Conservation (phyloP, 75 land plant species). For the Sequoiadendron giganteum region DNA sequence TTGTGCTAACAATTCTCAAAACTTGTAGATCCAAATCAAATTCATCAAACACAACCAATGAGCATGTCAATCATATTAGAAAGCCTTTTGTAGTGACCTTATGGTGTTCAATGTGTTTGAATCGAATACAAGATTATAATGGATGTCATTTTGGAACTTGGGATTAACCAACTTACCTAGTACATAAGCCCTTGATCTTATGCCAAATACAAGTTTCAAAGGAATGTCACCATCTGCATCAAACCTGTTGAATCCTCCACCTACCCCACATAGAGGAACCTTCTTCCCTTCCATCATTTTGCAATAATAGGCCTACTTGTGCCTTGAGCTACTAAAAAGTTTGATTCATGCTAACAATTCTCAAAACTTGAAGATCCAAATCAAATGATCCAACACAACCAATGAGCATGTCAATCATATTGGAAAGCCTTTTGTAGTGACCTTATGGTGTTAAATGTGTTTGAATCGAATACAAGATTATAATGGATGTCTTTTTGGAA, state of each 20-base stretch:
- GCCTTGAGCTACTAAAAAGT: not conserved
- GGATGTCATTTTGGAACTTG: conserved; percentile 46
- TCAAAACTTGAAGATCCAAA: not conserved
- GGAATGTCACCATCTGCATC: conserved; percentile 28
- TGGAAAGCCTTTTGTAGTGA: conserved; percentile 43
- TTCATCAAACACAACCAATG: not conserved
- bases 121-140: conserved; percentile 42
- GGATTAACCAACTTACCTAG: conserved; percentile 64
- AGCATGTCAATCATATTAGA: conserved; percentile 30
- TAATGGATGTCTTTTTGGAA: conserved; percentile 46
- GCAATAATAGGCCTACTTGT: no score
- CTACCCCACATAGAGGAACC: conserved; percentile 70
- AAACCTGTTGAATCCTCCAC: conserved; percentile 28
- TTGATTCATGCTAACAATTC: not conserved
- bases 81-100: conserved; percentile 37
- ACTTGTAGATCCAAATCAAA: not conserved
- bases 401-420: conserved; percentile 19
- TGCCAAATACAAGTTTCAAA: conserved; percentile 38
- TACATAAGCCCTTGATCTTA: conserved; percentile 56
- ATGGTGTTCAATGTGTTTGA: conserved; percentile 38
- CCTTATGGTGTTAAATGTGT: conserved; percentile 32
- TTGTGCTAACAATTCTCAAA: not conserved
- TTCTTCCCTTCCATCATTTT: no score
- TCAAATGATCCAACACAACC: not conserved
- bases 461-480: conserved; percentile 39